Base-by-base conservation (phyloP, 2,329 filamentous ascomycete genomes). In the Colletotrichum sidae region DNA sequence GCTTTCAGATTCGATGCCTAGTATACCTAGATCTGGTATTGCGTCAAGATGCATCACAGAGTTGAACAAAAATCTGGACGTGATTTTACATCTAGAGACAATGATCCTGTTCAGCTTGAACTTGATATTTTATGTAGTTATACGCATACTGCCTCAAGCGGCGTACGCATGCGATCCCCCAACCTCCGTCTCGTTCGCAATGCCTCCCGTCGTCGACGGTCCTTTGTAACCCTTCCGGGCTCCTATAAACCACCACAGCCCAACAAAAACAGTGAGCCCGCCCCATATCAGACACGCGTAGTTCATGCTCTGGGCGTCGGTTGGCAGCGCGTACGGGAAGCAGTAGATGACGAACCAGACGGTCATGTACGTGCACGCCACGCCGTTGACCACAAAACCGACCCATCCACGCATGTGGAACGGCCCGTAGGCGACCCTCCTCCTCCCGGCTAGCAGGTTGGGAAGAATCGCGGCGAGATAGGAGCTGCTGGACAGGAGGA, bases 391-490 rank as follows among this genome's bases (percentile, higher is more conserved):
- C 0, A 76, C 66, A 65, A 85, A 88, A 1, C 84, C 86, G 2
- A 81, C 47, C 10, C 69, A 68, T 2, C 79, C 77, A 2, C 77
- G 76, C 80, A 91, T 85, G 67, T 78, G 82, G 70, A 90, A 92
- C 0, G 85, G 85, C 0, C 89, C 89, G 0, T 84, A 86, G 0
- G 49, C 75, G 8, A 77, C 70, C 25, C 75, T 76, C 51, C 71
- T 75, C 33, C 76, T 70, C 1, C 76, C 70, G 0, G 81, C 83
- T 0, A 87, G 64, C 1, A 88, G 75, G 67, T 87, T 83, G 0
- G 86, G 86, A 1, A 92, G 75, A 58, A 92, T 88, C 7, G 88
- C 87, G 1, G 86, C 86, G 3, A 90, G 78, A 72, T 90, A 92
- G 0, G 86, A 89, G 9, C 87, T 63, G 8, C 69, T 78, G 11